Evolutionary conservation across 2,329 filamentous ascomycete genomes (phyloP), one percentile per base, ranked within the genome.

Genomic region (Aspergillus sp.): DNA sequence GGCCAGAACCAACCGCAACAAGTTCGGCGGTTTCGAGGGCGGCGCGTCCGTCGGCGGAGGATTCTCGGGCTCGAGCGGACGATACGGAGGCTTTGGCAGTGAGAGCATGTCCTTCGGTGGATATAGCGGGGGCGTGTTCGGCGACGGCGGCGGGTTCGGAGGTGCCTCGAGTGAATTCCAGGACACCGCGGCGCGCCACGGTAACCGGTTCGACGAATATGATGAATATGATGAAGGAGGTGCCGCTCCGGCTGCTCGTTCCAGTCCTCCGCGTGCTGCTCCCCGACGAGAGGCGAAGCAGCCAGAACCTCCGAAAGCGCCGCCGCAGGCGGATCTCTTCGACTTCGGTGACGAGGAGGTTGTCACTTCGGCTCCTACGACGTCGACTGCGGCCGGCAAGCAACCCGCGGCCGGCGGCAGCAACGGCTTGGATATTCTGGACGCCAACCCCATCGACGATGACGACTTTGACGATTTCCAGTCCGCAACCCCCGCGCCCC

Each of bases 391-490:
- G 22, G 76, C 75, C 18, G 74, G 76, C 52, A 73, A 79, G 63
- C 71, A 78, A 63, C 80, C 84, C 10, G 80, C 78, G 51, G 74
- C 53, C 16, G 24, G 60, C 36, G 39, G 61, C 49, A 62, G 80
- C 52, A 76, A 74, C 47, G 80, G 79, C 14, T 67, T 87, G 52
- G 80, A 80, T 49, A 77, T 81, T 16, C 72, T 87, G 52, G 69
- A 74, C 29, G 73, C 78, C 49, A 70, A 77, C 16, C 76, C 77
- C 31, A 80, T 81, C 47, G 87, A 86, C 54, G 94, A 97, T 64
- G 93, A 96, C 67, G 95, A 67, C 45, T 98, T 98, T 71, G 95
- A 98, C 72, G 95, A 99, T 72, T 98, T 98, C 82, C 92, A 96
- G 76, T 96, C 92, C 20, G 94, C 94, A 14, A 81, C 90, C 2